Evolutionary conservation across 352 stramenopile genomes (phyloP), one percentile per base, ranked within the genome.

Genomic region (Globisporangium canariense): DNA sequence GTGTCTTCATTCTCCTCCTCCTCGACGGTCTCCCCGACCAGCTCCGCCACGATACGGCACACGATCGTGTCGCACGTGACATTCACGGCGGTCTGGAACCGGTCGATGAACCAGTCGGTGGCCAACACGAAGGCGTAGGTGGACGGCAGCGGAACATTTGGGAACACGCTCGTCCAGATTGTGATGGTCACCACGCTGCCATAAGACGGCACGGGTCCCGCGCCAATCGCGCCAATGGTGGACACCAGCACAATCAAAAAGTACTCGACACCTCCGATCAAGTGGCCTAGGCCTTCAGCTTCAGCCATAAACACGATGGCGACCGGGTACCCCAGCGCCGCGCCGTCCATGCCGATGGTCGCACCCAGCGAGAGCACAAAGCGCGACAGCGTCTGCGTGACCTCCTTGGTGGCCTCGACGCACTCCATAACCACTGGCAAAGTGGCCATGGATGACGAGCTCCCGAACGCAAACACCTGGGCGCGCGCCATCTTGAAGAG

Each of bases 381-480:
- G 14, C 78, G 76, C 1, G 79, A 75, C 7, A 91, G 64, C 32
- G 83, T 74, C 57, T 70, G 66, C 20, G 82, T 83, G 11, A 91
- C 73, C 62, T 83, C 74, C 25, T 75, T 78, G 6, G 82, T 86
- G 18, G 71, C 69, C 57, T 90, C 83, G 25, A 92, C 71, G 60
- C 81, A 92, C 8, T 81, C 79, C 71, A 89, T 74, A 11, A 80
- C 87, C 22, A 91, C 76, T 0, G 82, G 84, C 58, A 93, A 66
- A 65, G 84, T 90, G 25, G 84, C 84, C 54, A 91, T 86, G 25
- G 84, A 93, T 9, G 81, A 91, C 40, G 81, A 83, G 51, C 78
- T 91, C 13, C 80, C 79, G 60, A 90, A 80, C 18, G 86, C 79
- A 59, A 91, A 93, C 18, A 91, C 62, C 51, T 90, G 81, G 0